phyloP scores from a whole-genome alignment of 73 alveolate genomes.

The Tetrahymena elliotti region DNA sequence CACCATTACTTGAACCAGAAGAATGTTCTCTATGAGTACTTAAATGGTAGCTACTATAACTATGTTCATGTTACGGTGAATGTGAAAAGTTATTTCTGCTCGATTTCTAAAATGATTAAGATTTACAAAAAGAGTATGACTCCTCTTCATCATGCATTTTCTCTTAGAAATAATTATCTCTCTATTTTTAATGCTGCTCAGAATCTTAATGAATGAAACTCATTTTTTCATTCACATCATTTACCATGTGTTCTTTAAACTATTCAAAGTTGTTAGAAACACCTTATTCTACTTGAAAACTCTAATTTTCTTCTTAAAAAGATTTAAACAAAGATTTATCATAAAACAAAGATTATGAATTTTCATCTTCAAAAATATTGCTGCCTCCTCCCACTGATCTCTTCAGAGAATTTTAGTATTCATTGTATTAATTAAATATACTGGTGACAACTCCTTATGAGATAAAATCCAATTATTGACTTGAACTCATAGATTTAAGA shows the following conservation, averaged over 20 bases:
- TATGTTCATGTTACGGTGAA: not conserved
- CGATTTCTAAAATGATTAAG: not conserved
- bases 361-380: not conserved
- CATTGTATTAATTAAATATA: not conserved
- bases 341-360: not conserved
- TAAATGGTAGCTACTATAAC: not conserved
- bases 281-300: not conserved
- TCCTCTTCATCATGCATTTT: not conserved
- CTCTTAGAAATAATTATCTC: not conserved
- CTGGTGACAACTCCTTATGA: not conserved
- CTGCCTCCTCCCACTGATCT: not conserved
- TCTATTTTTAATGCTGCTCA: not conserved
- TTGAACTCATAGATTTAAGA: not conserved
- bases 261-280: not conserved
- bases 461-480: not conserved
- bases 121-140: not conserved
- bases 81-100: not conserved
- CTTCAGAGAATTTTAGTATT: not conserved
- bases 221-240: not conserved
- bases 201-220: not conserved
- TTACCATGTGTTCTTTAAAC: not conserved
- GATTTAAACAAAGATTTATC: not conserved
- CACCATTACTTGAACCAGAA: not conserved
- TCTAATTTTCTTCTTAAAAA: not conserved
- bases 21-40: not conserved